Evolutionary conservation across 129 eudicot species (phyloP).

Genomic region (Flaveria brownii): DNA sequence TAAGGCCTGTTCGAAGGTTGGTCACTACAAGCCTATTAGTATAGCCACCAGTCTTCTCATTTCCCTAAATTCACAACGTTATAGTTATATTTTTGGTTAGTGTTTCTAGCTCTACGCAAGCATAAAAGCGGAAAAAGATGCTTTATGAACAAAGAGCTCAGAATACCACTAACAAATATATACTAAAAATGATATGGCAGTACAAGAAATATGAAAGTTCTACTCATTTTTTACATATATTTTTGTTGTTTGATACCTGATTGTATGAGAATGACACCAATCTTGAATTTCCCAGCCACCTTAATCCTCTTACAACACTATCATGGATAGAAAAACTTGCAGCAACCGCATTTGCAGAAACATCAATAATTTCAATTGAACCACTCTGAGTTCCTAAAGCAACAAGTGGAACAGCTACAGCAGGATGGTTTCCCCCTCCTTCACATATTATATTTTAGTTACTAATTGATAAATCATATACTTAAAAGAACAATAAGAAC

Average conservation of each 20-base stretch:
- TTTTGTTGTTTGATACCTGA: slow-evolving; percentile 53
- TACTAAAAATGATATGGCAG: background rate
- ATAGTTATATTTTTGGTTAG: slow-evolving; percentile 9
- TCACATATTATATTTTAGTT: slow-evolving; percentile 30
- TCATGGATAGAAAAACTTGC: slow-evolving; percentile 87
- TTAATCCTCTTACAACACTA: slow-evolving; percentile 84
- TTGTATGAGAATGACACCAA: slow-evolving; percentile 86
- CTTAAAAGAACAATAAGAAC: background rate
- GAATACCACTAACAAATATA: background rate
- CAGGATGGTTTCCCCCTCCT: slow-evolving; percentile 99
- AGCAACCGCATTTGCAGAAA: slow-evolving; percentile 92
- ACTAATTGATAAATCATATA: slow-evolving; percentile 22
- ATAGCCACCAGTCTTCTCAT: slow-evolving; percentile 88
- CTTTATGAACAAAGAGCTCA: slow-evolving; percentile 12
- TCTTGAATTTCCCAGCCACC: slow-evolving; percentile 97
- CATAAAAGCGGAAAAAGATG: background rate
- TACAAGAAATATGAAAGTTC: slow-evolving; percentile 6
- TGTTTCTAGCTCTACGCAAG: slow-evolving; percentile 6
- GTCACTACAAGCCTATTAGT: slow-evolving; percentile 90
- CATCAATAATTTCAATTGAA: slow-evolving; percentile 78
- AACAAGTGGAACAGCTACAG: slow-evolving; percentile 90
- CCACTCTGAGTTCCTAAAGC: slow-evolving; percentile 98
- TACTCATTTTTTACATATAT: slow-evolving; percentile 3
- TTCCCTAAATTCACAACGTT: slow-evolving; percentile 54
- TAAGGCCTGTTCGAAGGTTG: slow-evolving; percentile 90